Conservation (phyloP, 2,329 filamentous ascomycete species). For the Pezicula carpinea region DNA sequence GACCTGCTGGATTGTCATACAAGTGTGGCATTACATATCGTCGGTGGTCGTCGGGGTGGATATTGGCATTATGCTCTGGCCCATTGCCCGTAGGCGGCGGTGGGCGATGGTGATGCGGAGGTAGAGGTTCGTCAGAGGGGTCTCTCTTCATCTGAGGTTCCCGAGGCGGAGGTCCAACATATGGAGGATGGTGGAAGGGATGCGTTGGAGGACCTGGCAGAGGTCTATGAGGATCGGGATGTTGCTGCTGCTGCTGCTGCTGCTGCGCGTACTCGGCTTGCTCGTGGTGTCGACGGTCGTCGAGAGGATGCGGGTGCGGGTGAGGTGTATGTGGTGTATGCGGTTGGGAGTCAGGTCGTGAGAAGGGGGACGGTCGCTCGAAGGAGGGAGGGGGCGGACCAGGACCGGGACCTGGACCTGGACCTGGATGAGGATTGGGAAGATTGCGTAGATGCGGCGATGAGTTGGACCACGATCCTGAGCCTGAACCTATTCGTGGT, state of each 20-base stretch:
- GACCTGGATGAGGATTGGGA: constrained; percentile 29
- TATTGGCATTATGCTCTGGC: constrained; percentile 21
- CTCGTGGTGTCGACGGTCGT: constrained; percentile 55
- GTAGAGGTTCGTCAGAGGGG: constrained; percentile 28
- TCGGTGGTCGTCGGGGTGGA: constrained; percentile 20
- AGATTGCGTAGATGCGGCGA: constrained; percentile 38
- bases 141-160: constrained; percentile 47
- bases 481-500: constrained; percentile 46
- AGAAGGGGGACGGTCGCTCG: constrained; percentile 22
- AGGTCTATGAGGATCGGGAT: constrained; percentile 27
- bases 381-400: constrained; percentile 21
- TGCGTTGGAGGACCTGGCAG: constrained; percentile 24
- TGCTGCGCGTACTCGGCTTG: constrained; percentile 40
- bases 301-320: constrained; percentile 39
- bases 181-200: constrained; percentile 20
- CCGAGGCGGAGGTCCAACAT: constrained; percentile 32
- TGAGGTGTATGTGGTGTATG: constrained; percentile 32
- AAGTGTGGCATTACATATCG: constrained; percentile 17
- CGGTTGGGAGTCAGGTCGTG: constrained; percentile 30
- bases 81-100: constrained; percentile 23
- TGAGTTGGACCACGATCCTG: constrained; percentile 39
- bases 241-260: no score
- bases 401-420: constrained; percentile 24
- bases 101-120: constrained; percentile 35
- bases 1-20: constrained; percentile 13